Evolutionary conservation across 2,329 filamentous ascomycete species (phyloP).

Genomic region (Ascochyta viciae-villosae): DNA sequence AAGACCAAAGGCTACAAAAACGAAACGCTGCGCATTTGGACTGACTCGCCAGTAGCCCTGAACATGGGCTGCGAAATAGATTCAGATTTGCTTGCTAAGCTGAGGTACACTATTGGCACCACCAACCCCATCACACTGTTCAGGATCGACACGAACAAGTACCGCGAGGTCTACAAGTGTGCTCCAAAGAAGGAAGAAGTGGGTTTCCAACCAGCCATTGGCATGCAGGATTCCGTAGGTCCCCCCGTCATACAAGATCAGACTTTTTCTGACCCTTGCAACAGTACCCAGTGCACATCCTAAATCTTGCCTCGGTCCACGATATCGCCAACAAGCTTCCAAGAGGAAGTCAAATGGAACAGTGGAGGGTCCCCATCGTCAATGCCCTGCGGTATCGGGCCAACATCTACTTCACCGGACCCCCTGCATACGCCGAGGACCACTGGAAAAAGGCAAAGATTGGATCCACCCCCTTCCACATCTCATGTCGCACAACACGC

Average conservation of each 20-base stretch:
- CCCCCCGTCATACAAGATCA: neutral
- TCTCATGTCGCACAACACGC: constrained; percentile 70
- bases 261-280: constrained; percentile 16
- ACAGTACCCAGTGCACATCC: constrained; percentile 73
- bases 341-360: constrained; percentile 47
- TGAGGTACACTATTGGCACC: constrained; percentile 71
- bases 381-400: constrained; percentile 72
- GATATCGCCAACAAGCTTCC: constrained; percentile 66
- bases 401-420: constrained; percentile 74
- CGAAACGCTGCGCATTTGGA: constrained; percentile 71
- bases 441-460: constrained; percentile 66
- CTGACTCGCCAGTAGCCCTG: constrained; percentile 59
- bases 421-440: constrained; percentile 72
- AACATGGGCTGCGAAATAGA: constrained; percentile 56
- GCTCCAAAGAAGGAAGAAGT: constrained; percentile 65
- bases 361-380: constrained; percentile 51
- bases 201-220: constrained; percentile 70
- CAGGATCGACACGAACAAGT: constrained; percentile 65
- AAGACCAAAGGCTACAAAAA: constrained; percentile 64
- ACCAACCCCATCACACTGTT: constrained; percentile 72
- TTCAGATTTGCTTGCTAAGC: constrained; percentile 65
- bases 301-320: constrained; percentile 70
- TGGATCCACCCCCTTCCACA: constrained; percentile 57
- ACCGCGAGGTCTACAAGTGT: constrained; percentile 66
- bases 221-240: constrained; percentile 73